Evolutionary conservation across 148 eudicot genomes (phyloP).

Genomic region (Heliamphora exappendiculata): DNA sequence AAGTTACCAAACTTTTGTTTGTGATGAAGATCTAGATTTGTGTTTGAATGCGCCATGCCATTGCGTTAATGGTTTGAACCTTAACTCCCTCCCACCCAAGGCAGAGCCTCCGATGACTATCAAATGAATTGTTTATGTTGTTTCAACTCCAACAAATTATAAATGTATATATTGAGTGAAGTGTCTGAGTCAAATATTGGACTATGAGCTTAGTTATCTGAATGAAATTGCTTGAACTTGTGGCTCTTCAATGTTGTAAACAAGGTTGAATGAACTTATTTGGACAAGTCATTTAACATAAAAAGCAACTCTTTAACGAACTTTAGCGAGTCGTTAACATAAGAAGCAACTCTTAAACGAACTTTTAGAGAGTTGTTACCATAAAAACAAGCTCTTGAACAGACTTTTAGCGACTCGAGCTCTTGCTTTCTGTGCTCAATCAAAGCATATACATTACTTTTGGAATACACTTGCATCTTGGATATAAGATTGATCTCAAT

Average conservation of each 20-base stretch:
- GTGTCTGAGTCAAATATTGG: background rate
- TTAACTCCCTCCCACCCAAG: background rate
- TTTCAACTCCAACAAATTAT: background rate
- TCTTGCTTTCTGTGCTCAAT: background rate
- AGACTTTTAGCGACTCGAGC: background rate
- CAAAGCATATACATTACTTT: background rate
- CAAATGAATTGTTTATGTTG: background rate
- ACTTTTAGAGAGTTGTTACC: background rate
- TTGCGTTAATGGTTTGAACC: background rate
- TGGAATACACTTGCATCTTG: background rate
- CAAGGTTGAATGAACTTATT: background rate
- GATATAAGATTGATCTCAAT: background rate
- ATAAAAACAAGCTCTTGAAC: background rate
- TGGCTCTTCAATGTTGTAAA: background rate
- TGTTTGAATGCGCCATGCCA: background rate
- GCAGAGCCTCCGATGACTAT: background rate
- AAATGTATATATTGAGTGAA: no score
- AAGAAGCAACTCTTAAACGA: background rate
- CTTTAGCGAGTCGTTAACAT: background rate
- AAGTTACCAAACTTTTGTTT: conserved; percentile 5
- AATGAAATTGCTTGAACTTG: conserved; percentile 6
- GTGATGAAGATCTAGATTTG: background rate
- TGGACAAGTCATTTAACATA: background rate
- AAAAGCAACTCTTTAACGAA: background rate
- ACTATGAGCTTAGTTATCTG: background rate